Base-by-base conservation (phyloP, 108 stramenopile genomes). In the Pseudonitzschia delicatissima region DNA sequence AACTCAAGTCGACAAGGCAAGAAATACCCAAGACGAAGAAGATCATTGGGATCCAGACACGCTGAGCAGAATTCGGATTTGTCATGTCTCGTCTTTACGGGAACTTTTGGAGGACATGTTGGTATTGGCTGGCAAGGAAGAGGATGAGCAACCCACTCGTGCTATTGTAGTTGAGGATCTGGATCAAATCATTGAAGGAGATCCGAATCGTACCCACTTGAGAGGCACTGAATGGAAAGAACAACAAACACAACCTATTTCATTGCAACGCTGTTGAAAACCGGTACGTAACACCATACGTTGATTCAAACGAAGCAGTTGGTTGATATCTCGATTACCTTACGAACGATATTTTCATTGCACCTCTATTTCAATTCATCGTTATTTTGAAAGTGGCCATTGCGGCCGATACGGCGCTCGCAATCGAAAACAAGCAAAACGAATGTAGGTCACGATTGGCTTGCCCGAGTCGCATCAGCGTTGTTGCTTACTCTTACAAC, bases 141-240 rank as follows among this genome's bases (percentile, higher is more conserved):
- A 4, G 13, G 3, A 40, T 6, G 52, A 62, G 15, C 69, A 67
- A n/a, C 69, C 69, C 8, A 21, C 36, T 28, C 57, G 57, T 20
- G 57, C 58, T 15, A 66, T 77, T 33, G 42, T 77, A 23, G 60
- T 77, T 33, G 76, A 77, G 23, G 76, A 77, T 36, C 18, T 77
- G 13, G 76, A 77, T 34, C 11, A 45, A 28, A 57, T 76, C 39
- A 18, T 67, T 9, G 17, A 5, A 18, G 6, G 1, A 3, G 35
- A 21, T 21, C 63, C 3, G 1, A 20, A 40, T 0, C 31, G 3
- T 33, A 18, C 4, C 29, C 21, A 28, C 32, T 1, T 4, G 4
- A 61, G 37, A 2, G 27, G 27, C 37, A 42, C 15, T 0, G 1
- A 57, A 31, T 1, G 25, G 55, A 33, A 57, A 2, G 8, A 18